Conservation (phyloP, 768 basidiomycete species). For the Myochromella boudieri region DNA sequence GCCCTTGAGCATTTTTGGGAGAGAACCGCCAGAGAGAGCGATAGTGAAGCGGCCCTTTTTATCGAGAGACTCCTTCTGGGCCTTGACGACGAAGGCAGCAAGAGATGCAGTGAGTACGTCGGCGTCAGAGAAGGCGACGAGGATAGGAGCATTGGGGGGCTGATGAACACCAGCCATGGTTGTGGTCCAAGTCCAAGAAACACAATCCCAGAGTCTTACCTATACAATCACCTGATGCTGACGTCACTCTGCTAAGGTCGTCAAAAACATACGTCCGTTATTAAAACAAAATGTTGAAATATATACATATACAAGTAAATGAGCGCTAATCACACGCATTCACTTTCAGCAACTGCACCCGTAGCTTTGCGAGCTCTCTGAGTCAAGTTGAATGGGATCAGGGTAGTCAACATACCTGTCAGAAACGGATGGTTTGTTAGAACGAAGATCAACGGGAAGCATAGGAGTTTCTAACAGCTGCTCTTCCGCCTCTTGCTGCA, state of each 20-base stretch:
- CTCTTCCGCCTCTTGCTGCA: slow-evolving; percentile 96
- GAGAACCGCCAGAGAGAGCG: slow-evolving; percentile 91
- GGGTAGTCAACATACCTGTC: slow-evolving; percentile 96
- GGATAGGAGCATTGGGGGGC: slow-evolving; percentile 63
- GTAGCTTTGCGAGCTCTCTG: slow-evolving; percentile 87
- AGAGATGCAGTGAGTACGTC: slow-evolving; percentile 63
- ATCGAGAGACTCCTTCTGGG: slow-evolving; percentile 85
- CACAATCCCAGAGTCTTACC: slow-evolving; percentile 10
- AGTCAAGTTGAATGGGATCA: slow-evolving; percentile 96
- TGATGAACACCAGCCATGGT: slow-evolving; percentile 43
- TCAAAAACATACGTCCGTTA: slow-evolving; percentile 1
- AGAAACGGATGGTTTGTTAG: slow-evolving; percentile 14
- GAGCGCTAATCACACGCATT: not conserved
- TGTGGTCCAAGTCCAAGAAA: slow-evolving; percentile 8
- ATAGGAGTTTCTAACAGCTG: slow-evolving; percentile 65
- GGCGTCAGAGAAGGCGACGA: slow-evolving; percentile 66
- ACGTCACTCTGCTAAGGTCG: not conserved
- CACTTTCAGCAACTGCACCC: slow-evolving; percentile 80
- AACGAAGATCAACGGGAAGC: slow-evolving; percentile 11
- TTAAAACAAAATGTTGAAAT: slow-evolving; percentile 7
- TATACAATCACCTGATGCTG: slow-evolving; percentile 4
- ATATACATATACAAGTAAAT: slow-evolving; percentile 13
- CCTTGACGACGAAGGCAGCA: slow-evolving; percentile 80
- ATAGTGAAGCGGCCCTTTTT: slow-evolving; percentile 90
- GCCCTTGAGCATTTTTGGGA: slow-evolving; percentile 78